Conservation (phyloP, 306 rosid species). For the Trifolium subterraneum region DNA sequence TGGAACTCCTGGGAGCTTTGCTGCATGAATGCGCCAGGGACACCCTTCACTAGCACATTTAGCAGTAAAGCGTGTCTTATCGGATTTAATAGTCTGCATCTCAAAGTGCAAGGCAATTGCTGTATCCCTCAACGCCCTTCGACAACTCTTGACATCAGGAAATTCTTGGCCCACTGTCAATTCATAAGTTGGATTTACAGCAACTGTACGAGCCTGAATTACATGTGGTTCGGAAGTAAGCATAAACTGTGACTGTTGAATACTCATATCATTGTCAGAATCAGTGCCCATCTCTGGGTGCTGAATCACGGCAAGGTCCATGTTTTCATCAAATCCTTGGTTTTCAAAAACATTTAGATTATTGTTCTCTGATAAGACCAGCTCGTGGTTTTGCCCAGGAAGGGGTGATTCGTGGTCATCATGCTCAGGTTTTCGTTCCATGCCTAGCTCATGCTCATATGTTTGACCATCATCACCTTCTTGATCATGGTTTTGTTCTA, state of each 20-base stretch:
- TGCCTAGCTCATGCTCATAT: constrained; percentile 65
- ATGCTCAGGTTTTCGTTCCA: constrained; percentile 78
- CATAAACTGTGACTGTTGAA: constrained; percentile 56
- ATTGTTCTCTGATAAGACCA: constrained; percentile 63
- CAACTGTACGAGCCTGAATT: constrained; percentile 68
- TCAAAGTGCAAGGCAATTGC: constrained; percentile 89
- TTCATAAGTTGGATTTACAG: constrained; percentile 61
- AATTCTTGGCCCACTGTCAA: constrained; percentile 82
- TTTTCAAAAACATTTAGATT: constrained; percentile 65
- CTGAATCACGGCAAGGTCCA: constrained; percentile 64
- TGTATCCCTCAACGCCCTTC: constrained; percentile 86
- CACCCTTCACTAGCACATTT: constrained; percentile 88
- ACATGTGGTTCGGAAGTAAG: constrained; percentile 47
- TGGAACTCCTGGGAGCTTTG: constrained; percentile 93
- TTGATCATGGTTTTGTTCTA: constrained; percentile 64
- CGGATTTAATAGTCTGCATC: constrained; percentile 89
- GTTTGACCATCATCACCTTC: constrained; percentile 65
- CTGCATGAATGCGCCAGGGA: constrained; percentile 96
- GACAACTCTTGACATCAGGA: constrained; percentile 89
- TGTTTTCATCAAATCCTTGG: constrained; percentile 73
- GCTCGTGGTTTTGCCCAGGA: constrained; percentile 59
- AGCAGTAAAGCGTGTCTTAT: constrained; percentile 90
- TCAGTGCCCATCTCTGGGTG: constrained; percentile 74
- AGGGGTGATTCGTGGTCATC: constrained; percentile 67
- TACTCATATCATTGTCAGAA: constrained; percentile 52